Evolutionary conservation across 352 stramenopile species (phyloP).

Genomic region (Blastocystis sp.): DNA sequence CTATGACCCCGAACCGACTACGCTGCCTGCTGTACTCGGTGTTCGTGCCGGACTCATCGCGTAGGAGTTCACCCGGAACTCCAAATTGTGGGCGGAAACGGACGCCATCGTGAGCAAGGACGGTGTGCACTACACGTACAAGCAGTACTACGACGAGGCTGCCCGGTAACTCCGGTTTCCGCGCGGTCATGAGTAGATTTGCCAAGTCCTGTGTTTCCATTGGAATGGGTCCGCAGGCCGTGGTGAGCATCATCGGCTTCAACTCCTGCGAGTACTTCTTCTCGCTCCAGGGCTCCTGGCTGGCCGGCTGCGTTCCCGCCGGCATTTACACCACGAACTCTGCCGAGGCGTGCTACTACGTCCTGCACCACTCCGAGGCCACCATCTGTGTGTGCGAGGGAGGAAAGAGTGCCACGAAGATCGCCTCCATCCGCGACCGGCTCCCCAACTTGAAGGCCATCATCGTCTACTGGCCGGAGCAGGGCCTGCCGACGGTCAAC

Average conservation of each 20-base stretch:
- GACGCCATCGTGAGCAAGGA: constrained; percentile 54
- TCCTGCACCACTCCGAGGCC: constrained; percentile 88
- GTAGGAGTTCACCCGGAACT: constrained; percentile 64
- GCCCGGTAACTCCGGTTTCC: not conserved
- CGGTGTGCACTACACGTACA: constrained; percentile 57
- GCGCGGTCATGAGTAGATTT: constrained; percentile 76
- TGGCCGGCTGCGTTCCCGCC: constrained; percentile 84
- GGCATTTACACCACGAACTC: constrained; percentile 94
- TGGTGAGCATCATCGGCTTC: constrained; percentile 83
- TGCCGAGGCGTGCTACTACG: constrained; percentile 84
- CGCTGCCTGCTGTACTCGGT: constrained; percentile 39
- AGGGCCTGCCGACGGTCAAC: constrained; percentile 71
- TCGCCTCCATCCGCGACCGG: constrained; percentile 81
- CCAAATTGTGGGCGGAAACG: not conserved
- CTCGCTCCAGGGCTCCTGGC: constrained; percentile 85
- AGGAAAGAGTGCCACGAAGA: constrained; percentile 88
- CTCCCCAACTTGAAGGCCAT: constrained; percentile 86
- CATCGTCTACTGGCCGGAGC: constrained; percentile 80
- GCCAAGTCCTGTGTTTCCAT: constrained; percentile 80
- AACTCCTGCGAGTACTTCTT: constrained; percentile 88
- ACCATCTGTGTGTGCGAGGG: constrained; percentile 86
- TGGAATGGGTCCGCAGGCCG: constrained; percentile 78
- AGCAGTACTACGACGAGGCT: constrained; percentile 59
- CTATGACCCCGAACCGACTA: constrained; percentile 56
- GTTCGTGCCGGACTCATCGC: not conserved